These are phyloP conservation scores for Thinopyrum elongatum DNA, from an alignment of 176 grass and related monocot genomes.

Conservation along the genomic window DNA sequence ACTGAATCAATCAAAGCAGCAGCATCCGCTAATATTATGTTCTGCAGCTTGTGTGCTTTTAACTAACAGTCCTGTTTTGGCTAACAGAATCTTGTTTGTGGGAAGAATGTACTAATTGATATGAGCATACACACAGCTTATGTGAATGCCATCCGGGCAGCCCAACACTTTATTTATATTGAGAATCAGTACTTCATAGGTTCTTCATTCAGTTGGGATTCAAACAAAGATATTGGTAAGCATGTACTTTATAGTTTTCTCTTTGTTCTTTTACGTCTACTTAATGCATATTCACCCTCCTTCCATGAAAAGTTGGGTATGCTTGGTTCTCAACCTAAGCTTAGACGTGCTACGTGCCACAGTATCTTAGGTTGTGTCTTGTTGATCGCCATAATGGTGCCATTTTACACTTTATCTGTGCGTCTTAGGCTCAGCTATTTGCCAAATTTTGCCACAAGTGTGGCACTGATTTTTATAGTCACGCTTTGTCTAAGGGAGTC, in stretches of 20 bases:
- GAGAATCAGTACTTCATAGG: constrained; percentile 99
- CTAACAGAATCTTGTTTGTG: constrained; percentile 83
- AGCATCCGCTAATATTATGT: neutral
- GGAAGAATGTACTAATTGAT: constrained; percentile 89
- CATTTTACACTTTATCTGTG: neutral
- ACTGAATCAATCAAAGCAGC: neutral
- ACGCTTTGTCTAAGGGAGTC: too few relatives aligned
- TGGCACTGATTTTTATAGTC: neutral
- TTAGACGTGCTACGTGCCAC: neutral
- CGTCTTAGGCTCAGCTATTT: neutral
- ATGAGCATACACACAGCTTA: constrained; percentile 93
- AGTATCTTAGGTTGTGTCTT: neutral
- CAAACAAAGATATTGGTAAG: constrained; percentile 70
- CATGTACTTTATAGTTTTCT: neutral
- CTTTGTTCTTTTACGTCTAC: neutral
- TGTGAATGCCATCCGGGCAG: constrained; percentile 84
- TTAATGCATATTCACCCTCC: neutral
- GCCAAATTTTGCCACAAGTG: too few relatives aligned
- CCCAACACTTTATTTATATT: constrained; percentile 91
- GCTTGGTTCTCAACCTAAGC: neutral
- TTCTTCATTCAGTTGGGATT: constrained; percentile 90
- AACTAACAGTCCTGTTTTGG: constrained; percentile 6
- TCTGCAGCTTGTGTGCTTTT: constrained; percentile 10
- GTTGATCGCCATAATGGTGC: neutral
- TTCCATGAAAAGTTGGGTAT: neutral